Base-by-base conservation (phyloP, 371 early-diverging fungal genomes). In the Choanephora cucurbitarum region DNA sequence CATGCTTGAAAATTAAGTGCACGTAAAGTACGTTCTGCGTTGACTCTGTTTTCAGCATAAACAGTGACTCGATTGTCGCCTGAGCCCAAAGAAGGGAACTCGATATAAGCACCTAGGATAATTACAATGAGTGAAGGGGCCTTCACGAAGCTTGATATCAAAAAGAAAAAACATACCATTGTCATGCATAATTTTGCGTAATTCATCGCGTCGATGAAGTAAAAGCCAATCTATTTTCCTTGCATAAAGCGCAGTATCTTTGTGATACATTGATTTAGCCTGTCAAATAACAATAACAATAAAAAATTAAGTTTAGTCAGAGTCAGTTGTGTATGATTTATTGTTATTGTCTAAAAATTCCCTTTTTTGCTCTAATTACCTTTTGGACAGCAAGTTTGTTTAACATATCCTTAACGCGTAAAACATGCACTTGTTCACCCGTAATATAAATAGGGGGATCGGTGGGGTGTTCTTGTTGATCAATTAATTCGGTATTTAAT, bases 201-300 rank as follows among this genome's bases (percentile, higher is more conserved):
- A 53, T 50, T 83, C 74, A 47, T 84, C 83, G 13, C 79, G 79
- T 24, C 83, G 72, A 53, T 83, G 77, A 23, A 83, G 63, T 24
- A 88, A 55, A 72, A 91, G 78, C 91, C 91, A 92, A 58, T 92
- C 92, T 51, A 92, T 56, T 63, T 91, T 91, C 18, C 87, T 75
- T 18, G 87, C 70, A 56, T 70, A 60, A 40, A 76, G 62, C 4
- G 58, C 39, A 21, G 69, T 58, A 15, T 69, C 69, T 53, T 77
- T 77, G 56, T 70, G 70, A 57, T 77, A 72, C 78, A 77, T 77
- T 8, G 77, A 77, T 53, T 77, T 73, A 15, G 66, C 65, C 77
- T 77, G 32, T 49, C 51, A 55, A 17, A 47, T 40, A 49, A 3
- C 28, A 28, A 28, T 28, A 28, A 28, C 28, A 28, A 28, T 28